Evolutionary conservation across 768 basidiomycete species (phyloP).

Genomic region (Suillus occidentalis): DNA sequence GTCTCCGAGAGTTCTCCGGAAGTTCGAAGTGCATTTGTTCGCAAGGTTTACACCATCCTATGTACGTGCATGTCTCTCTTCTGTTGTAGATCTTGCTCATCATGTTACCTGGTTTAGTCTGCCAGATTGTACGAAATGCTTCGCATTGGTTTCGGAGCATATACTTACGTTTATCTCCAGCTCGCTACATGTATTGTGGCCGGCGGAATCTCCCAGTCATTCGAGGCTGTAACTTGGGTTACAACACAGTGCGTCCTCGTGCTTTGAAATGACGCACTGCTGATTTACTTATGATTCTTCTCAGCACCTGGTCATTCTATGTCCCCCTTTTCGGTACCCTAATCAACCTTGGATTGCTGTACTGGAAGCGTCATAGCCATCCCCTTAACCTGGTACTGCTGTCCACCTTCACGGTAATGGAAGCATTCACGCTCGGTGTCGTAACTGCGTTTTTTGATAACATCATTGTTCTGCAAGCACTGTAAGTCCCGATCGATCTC

Average conservation of each 20-base stretch:
- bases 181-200: conserved; percentile 80
- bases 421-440: conserved; percentile 88
- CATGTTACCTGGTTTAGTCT: conserved; percentile 44
- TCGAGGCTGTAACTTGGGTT: conserved; percentile 66
- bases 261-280: conserved; percentile 4
- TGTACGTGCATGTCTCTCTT: conserved; percentile 49
- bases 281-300: conserved; percentile 5
- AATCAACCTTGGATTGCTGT: conserved; percentile 75
- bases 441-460: conserved; percentile 76
- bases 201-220: conserved; percentile 65
- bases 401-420: conserved; percentile 85
- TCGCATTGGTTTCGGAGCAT: background rate
- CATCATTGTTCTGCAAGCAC: conserved; percentile 78
- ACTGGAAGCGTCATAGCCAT: conserved; percentile 91
- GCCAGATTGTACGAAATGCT: conserved; percentile 61
- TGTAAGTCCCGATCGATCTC: conserved; percentile 46
- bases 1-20: conserved; percentile 76
- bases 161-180: conserved; percentile 27
- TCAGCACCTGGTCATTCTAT: conserved; percentile 78
- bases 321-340: conserved; percentile 78
- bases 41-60: conserved; percentile 90
- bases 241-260: conserved; percentile 54
- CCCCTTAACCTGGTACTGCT: conserved; percentile 87
- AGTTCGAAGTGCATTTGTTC: conserved; percentile 82
- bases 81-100: conserved; percentile 1